Conservation (phyloP, 208 protist genomes). For the Acanthamoeba polyphaga region DNA sequence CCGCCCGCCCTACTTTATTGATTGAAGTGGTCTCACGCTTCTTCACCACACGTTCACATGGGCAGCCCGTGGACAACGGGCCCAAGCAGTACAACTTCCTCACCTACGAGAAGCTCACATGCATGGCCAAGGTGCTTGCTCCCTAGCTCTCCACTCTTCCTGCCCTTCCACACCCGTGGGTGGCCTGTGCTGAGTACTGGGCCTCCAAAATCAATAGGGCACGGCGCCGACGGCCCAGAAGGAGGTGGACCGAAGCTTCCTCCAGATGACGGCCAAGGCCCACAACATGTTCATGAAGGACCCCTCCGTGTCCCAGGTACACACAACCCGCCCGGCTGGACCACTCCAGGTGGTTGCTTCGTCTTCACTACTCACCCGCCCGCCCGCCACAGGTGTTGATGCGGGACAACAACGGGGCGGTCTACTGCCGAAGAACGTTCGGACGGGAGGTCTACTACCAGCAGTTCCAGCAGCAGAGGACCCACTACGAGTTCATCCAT, state of each 20-base stretch:
- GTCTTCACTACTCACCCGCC: background rate
- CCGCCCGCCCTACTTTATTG: background rate
- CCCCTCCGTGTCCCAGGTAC: background rate
- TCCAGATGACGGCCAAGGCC: background rate
- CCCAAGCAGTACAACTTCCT: slow-evolving; percentile 10
- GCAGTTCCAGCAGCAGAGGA: slow-evolving; percentile 47
- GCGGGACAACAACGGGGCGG: slow-evolving; percentile 29
- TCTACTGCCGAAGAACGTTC: background rate
- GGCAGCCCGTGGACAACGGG: background rate
- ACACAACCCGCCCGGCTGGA: background rate
- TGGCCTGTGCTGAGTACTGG: too few species aligned
- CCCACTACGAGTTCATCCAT: slow-evolving; percentile 57
- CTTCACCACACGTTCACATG: too few species aligned
- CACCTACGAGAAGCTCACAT: background rate
- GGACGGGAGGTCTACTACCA: slow-evolving; percentile 22
- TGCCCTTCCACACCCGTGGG: background rate
- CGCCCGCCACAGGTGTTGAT: background rate
- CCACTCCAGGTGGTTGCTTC: too few species aligned
- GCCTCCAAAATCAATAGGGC: background rate
- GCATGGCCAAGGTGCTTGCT: background rate
- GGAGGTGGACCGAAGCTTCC: slow-evolving; percentile 33
- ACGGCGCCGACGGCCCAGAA: slow-evolving; percentile 10
- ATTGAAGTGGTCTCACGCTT: too few species aligned
- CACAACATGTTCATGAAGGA: slow-evolving; percentile 19
- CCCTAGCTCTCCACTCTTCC: background rate